Evolutionary conservation across 148 eudicot species (phyloP), one percentile per base, ranked within the genome.

Genomic region (Amaranthus hypochondriacus): DNA sequence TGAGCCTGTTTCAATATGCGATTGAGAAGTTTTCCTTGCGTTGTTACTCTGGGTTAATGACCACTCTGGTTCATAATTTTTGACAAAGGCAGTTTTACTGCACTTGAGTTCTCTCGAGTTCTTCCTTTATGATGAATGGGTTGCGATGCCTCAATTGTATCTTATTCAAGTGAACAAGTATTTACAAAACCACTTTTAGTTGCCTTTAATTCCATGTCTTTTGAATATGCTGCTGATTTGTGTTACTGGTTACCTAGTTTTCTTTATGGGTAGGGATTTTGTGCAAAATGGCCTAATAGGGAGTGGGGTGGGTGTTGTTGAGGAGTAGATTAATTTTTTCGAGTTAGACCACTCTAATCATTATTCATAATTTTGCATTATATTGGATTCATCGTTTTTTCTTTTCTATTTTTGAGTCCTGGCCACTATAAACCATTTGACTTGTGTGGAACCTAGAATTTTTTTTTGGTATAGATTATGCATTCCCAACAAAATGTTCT

Each of bases 1-100:
- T 15, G 56, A 48, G 61, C 73, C 3, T 72, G 66, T 72, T 51
- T 73, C 51, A 14, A 6, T 73, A 50, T 62, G 44, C 28, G 18
- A 39, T 73, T 14, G 13, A n/a, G 28, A n/a, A 42, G 42, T 62
- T 62, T n/a, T 56, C 54, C 55, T 50, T 53, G 68, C 59, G 43
- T 68, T 21, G 46, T 47, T 64, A 28, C 28, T 50, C 4, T 60
- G 48, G 4, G 11, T 46, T 7, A 5, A 15, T 21, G 42, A 42
- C 47, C 56, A 43, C 14, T 69, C 46, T 54, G 60, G 10, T 53
- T 68, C 11, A 15, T 67, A 2, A 14, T 48, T 15, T n/a, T 68
- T 52, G 58, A 67, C 48, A 59, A 68, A 43, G 39, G 13, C 39
- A 3, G 61, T 50, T 58, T 49, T 48, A 6, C 12, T 4, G 8